phyloP scores from a whole-genome alignment of 2,329 filamentous ascomycete genomes.

The Arthrinium phaeospermum region DNA sequence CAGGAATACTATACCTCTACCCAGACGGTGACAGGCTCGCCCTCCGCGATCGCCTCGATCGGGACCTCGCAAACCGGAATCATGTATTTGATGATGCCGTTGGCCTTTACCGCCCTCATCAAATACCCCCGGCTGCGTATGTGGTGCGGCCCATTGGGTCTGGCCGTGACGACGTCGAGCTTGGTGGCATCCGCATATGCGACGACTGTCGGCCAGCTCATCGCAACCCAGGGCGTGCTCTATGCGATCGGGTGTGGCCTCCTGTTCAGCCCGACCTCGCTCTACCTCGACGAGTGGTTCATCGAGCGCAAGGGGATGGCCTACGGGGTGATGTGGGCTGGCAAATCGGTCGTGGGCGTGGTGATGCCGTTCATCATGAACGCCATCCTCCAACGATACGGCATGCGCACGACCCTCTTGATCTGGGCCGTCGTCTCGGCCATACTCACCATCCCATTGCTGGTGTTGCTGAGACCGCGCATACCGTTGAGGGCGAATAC shows the following conservation, averaged over 20 bases:
- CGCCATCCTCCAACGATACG: slow-evolving; percentile 54
- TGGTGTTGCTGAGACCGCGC: slow-evolving; percentile 62
- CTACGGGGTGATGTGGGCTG: slow-evolving; percentile 68
- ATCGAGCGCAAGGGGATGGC: slow-evolving; percentile 62
- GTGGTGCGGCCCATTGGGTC: slow-evolving; percentile 32
- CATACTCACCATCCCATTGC: slow-evolving; percentile 58
- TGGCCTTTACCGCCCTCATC: neutral
- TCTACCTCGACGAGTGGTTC: slow-evolving; percentile 64
- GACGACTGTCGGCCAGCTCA: slow-evolving; percentile 47
- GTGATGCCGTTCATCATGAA: slow-evolving; percentile 59
- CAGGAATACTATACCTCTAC: slow-evolving; percentile 5
- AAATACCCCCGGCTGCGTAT: neutral
- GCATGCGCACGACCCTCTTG: slow-evolving; percentile 58
- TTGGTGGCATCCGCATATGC: slow-evolving; percentile 24
- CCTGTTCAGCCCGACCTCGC: slow-evolving; percentile 52
- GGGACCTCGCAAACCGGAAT: slow-evolving; percentile 54
- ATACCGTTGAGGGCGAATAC: slow-evolving; percentile 45
- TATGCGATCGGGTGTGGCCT: slow-evolving; percentile 65
- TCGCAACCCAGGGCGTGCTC: slow-evolving; percentile 65
- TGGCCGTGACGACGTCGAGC: slow-evolving; percentile 31
- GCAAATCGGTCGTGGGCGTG: slow-evolving; percentile 57
- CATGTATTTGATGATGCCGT: slow-evolving; percentile 57
- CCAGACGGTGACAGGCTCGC: neutral
- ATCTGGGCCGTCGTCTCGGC: slow-evolving; percentile 59
- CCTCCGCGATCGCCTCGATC: neutral